phyloP scores from a whole-genome alignment of 306 rosid species.

The Medicago ruthenica region DNA sequence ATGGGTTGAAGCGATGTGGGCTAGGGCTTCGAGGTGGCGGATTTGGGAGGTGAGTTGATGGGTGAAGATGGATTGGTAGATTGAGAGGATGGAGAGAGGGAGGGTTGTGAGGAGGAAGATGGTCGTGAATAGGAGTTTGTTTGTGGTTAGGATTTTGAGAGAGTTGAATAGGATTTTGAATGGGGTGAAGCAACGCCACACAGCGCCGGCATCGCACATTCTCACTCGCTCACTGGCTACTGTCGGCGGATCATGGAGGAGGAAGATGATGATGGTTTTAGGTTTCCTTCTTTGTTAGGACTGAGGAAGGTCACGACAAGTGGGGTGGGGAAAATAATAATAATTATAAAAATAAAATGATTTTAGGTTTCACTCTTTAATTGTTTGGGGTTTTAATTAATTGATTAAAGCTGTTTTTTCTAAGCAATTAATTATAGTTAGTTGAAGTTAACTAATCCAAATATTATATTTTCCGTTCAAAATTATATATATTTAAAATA shows the following conservation, averaged over 20 bases:
- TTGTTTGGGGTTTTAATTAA: too few species aligned
- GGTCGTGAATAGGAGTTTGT: conserved; percentile 54
- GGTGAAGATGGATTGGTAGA: conserved; percentile 59
- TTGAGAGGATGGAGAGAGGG: conserved; percentile 67
- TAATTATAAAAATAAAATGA: too few species aligned
- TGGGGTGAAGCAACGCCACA: conserved; percentile 33
- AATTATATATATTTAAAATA: too few species aligned
- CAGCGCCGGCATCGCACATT: conserved; percentile 49
- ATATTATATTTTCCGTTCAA: too few species aligned
- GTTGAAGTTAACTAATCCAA: too few species aligned
- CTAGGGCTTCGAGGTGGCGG: conserved; percentile 71
- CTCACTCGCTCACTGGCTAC: neutral
- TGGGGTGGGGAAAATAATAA: neutral
- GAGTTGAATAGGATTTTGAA: conserved; percentile 50
- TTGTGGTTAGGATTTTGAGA: conserved; percentile 45
- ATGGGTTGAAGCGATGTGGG: conserved; percentile 62
- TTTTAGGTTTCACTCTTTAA: too few species aligned
- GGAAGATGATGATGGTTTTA: neutral
- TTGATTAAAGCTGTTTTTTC: too few species aligned
- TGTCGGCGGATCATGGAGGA: neutral
- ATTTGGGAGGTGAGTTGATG: conserved; percentile 55
- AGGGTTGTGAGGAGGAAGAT: conserved; percentile 56
- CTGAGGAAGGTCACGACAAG: neutral
- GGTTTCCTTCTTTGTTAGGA: neutral
- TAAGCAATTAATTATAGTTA: too few species aligned